Evolutionary conservation across 352 stramenopile genomes (phyloP), one percentile per base, ranked within the genome.

Genomic region (Globisporangium barbulae): DNA sequence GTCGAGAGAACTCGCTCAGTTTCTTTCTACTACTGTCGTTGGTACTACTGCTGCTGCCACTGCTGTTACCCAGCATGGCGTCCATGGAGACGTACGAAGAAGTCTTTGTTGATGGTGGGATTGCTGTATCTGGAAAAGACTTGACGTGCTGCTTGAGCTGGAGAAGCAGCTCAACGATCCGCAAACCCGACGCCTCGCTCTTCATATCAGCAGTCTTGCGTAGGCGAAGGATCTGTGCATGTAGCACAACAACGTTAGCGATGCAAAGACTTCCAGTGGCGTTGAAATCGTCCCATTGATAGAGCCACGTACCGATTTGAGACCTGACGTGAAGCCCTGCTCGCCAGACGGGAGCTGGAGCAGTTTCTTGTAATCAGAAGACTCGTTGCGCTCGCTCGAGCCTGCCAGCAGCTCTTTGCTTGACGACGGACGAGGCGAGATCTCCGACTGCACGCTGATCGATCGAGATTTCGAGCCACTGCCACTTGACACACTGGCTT

Each of bases 31-130:
- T 63, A 37, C 64, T 54, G 48, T 54, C 25, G 15, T 8, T 53
- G 47, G 12, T 35, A 5, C 25, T 10, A 2, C 44, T 59, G 37
- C 68, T 64, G 28, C 12, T 70, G 5, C 35, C 47, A 17, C 10
- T 21, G 13, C 22, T 73, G 7, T 67, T 79, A 33, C 69, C 75
- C 28, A 81, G 69, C 74, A 81, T 81, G 1, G 71, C 74, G 22
- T 77, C 60, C 69, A 81, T 81, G 7, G 74, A 78, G 8, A 79
- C 74, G 48, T 81, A 64, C 13, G 71, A 64, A 5, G 61, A 48
- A 7, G 49, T 17, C 28, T 55, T 55, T 41, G 48, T 37, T 30
- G 30, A 5, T 15, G 61, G 53, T 19, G 65, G 39, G 2, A 62
- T 9, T 63, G 64, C 63, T 30, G 64, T 59, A 25, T 78, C 54